Evolutionary conservation across 768 basidiomycete genomes (phyloP), one percentile per base, ranked within the genome.

Genomic region (Lyophyllum shimeji): DNA sequence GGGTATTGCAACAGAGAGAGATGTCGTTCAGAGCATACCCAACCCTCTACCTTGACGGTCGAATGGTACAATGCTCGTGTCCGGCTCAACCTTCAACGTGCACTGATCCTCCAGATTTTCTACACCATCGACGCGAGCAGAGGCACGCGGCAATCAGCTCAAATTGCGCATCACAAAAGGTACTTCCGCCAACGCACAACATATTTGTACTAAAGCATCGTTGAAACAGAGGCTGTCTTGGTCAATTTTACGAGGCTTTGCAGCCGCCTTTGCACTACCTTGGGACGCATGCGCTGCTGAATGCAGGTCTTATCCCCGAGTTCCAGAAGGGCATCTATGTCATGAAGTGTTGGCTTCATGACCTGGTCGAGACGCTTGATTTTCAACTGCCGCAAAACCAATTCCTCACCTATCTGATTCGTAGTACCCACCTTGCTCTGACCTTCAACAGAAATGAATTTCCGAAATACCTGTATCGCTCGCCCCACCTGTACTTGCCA

Each of bases 51-150:
- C 0, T 45, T 69, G 1, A 59, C 69, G 18, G 54, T 69, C 1
- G 60, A 60, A n/a, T 71, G 68, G 61, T 84, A 76, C 47, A 78
- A 79, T 42, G 21, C 62, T 18, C 75, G 76, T 12, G 64, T 83
- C 7, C 66, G 74, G 3, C 63, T 81, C 25, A 76, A 81, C 59
- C 55, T 86, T 1, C 75, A 76, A 45, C 81, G 84, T 47, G 76
- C 85, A 1, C 60, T 73, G 46, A 80, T 85, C 15, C 70, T 78
- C 40, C 73, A 81, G 24, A 60, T 60, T 8, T 58, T 73, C 2
- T 56, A 66, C 47, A 61, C 62, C 9, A 53, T 67, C 13, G 29
- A 9, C 29, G 29, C 29, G 12, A n/a, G 11, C 17, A n/a, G 44
- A 18, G 60, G 64, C 34, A 47, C 59, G 27, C 29, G 47, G 31